Evolutionary conservation across 192 early-diverging fungal species (phyloP), one percentile per base, ranked within the genome.

Genomic region (Entrophospora sp.): DNA sequence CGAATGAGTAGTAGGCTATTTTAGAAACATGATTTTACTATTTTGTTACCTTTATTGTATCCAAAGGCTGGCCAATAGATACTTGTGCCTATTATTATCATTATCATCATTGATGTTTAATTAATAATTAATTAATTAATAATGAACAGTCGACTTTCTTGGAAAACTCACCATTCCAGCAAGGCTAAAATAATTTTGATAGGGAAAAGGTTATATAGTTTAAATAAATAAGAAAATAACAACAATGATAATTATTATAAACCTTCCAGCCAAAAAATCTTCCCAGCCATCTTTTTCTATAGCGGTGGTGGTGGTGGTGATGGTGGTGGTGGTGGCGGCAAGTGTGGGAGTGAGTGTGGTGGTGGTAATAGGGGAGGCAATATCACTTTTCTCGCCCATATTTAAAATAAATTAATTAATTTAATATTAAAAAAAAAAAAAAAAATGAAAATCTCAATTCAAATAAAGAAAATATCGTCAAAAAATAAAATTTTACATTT

Each of bases 31-130:
- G 3, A 1, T 12, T 31, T 25, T 40, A 9, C 12, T 53, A 3
- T 34, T n/a, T 49, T 48, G 56, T 24, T 73, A 80, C 81, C 72
- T 94, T 94, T 73, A 94, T 81, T 0, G 90, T 92, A 59, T 94
- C 92, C 61, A 94, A 80, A 16, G 92, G 92, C 56, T 94, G 92
- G 0, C 92, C 90, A n/a, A 74, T 63, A 44, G 68, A 53, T 3
- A 77, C 75, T 58, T 77, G 75, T 16, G 75, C 69, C 75, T 75
- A 68, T n/a, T 14, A 55, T 18, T 28, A 34, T 46, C 20, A 40
- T n/a, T n/a, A n/a, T n/a, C n/a, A n/a, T n/a, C n/a, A n/a, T n/a
- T n/a, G n/a, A n/a, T n/a, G n/a, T n/a, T n/a, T n/a, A n/a, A n/a
- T n/a, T n/a, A n/a, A n/a, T n/a, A n/a, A n/a, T n/a, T n/a, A n/a